Percentiles rank a stretch among this genome's conserved stretches.
Evolutionary conservation across 2,329 filamentous ascomycete species (phyloP).

Genomic region (Fusarium nisikadoi): DNA sequence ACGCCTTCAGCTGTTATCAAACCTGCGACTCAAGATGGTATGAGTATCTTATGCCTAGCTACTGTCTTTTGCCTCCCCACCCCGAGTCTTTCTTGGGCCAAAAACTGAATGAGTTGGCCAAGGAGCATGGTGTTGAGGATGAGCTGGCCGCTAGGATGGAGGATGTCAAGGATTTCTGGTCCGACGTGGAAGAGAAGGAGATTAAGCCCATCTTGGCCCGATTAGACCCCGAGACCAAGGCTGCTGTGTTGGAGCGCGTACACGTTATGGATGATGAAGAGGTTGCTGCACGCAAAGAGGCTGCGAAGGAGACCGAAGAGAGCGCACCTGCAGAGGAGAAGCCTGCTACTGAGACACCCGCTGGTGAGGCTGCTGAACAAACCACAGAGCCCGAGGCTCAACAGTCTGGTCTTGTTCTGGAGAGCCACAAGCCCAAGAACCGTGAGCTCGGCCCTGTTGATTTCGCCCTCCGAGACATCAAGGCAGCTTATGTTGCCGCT

Average conservation of each 20-base stretch:
- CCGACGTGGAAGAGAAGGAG: slow-evolving; percentile 80
- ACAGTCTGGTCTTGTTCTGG: slow-evolving; percentile 38
- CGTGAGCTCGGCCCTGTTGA: slow-evolving; percentile 65
- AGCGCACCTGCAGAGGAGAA: slow-evolving; percentile 37
- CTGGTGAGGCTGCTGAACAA: slow-evolving; percentile 28
- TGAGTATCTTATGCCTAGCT: slow-evolving; percentile 94
- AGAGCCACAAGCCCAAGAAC: slow-evolving; percentile 52
- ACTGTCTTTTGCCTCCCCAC: slow-evolving; percentile 92
- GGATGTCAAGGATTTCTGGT: slow-evolving; percentile 86
- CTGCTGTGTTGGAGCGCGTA: slow-evolving; percentile 70
- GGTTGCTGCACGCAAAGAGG: slow-evolving; percentile 40
- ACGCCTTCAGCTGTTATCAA: slow-evolving; percentile 94
- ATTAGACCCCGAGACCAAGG: slow-evolving; percentile 71
- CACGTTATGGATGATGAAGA: slow-evolving; percentile 54
- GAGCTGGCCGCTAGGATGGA: slow-evolving; percentile 75
- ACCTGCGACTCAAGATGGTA: slow-evolving; percentile 96
- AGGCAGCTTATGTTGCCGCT: slow-evolving; percentile 81
- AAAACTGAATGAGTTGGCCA: slow-evolving; percentile 81
- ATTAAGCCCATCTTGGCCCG: slow-evolving; percentile 76
- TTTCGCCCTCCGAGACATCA: slow-evolving; percentile 76
- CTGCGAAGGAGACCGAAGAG: slow-evolving; percentile 29
- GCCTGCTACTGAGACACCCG: slow-evolving; percentile 32
- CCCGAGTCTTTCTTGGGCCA: slow-evolving; percentile 86
- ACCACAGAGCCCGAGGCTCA: slow-evolving; percentile 35
- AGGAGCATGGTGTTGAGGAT: slow-evolving; percentile 77